Base-by-base conservation (phyloP, 371 early-diverging fungal species). In the Conidiobolus incongruus region DNA sequence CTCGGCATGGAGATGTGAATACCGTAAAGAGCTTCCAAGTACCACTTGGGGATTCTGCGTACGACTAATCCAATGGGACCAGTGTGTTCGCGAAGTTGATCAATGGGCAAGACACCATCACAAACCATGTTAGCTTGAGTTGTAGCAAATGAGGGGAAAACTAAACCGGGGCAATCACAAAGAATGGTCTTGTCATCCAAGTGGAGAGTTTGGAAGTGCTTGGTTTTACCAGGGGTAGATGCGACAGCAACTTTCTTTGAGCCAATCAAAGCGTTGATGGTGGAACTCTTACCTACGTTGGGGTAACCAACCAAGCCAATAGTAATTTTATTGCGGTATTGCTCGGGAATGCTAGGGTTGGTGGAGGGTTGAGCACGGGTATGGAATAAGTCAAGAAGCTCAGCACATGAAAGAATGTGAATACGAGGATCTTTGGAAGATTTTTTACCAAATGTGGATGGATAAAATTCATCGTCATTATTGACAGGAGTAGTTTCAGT, bases 171-270 rank as follows among this genome's bases (percentile, higher is more conserved):
- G 63, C 98, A 98, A 63, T 99, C 99, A 56, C 96, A 93, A 26
- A 99, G 78, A 19, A 88, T 66, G 38, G 89, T 68, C 23, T 60
- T 52, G 44, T 75, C 68, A 4, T 82, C 80, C 53, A 96, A 65
- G 39, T 83, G 81, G 40, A 87, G 70, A 13, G 88, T 85, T 58
- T 99, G 99, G 62, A 99, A 94, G 58, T 94, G 93, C 68, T 98
- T 99, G 46, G 99, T 99, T 60, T 99, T 99, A 48, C 99, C 99
- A 7, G 99, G 99, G n/a, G 98, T 98, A 19, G 94, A 69, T 11
- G 89, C 85, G 16, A 98, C 98, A 19, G 89, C 80, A 11, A 99
- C 99, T 40, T 78, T 73, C 55, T 96, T 97, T 40, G 82, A 72
- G 15, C 96, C 92, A 42, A 93, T 72, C 38, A 99, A 65, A 1